A percentile compares a stretch with the other conserved stretches of the same genome.
These are phyloP conservation scores for Phaeosphaeriaceae sp. DNA, from an alignment of 2,329 filamentous ascomycete genomes.

Conservation along the genomic window DNA sequence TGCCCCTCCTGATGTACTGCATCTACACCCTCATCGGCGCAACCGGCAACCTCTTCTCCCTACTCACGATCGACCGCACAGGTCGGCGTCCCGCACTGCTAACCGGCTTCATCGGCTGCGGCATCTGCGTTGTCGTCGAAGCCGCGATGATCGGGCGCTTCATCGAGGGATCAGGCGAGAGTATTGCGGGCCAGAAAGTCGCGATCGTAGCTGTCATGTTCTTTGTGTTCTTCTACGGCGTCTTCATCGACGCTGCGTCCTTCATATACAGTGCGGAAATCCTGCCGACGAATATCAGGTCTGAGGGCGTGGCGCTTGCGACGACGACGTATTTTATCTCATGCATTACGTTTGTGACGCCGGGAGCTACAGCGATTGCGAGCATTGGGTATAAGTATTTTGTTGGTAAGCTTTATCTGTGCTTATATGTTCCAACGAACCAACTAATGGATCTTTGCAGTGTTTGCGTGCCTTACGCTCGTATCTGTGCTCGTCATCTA, in stretches of 20 bases:
- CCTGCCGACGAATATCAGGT: constrained; percentile 28
- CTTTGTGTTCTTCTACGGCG: constrained; percentile 25
- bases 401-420: constrained; percentile 13
- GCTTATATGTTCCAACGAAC: neutral
- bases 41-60: constrained; percentile 26
- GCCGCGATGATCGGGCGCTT: constrained; percentile 30
- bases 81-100: constrained; percentile 30
- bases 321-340: constrained; percentile 24
- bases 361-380: constrained; percentile 25
- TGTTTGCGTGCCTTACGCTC: constrained; percentile 45
- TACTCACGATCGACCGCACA: constrained; percentile 31
- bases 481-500: constrained; percentile 52
- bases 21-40: constrained; percentile 34
- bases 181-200: constrained; percentile 26
- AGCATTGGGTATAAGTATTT: constrained; percentile 35
- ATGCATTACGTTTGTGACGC: constrained; percentile 25
- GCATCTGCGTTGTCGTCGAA: constrained; percentile 29
- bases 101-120: constrained; percentile 25
- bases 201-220: constrained; percentile 32
- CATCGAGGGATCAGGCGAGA: constrained; percentile 16
- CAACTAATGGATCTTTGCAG: constrained; percentile 13
- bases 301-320: constrained; percentile 20
- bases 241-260: constrained; percentile 29
- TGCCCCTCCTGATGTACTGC: constrained; percentile 34
- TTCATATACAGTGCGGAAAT: constrained; percentile 35